Evolutionary conservation across 1,284 basidiomycete genomes (phyloP).

Genomic region (Sporisorium iseilematis-ciliati): DNA sequence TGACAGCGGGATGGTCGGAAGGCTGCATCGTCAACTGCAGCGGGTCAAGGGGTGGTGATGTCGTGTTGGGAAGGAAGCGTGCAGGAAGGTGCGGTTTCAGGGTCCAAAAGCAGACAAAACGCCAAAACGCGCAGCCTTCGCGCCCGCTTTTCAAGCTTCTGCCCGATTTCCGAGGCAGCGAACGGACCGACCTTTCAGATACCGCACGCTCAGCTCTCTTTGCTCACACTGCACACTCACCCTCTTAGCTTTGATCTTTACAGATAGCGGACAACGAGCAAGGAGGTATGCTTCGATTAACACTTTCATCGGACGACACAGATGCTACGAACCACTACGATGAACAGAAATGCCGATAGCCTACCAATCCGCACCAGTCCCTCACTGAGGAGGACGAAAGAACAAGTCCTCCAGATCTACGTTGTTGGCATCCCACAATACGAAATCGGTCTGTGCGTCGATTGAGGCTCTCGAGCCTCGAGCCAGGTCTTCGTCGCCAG

Average conservation of each 20-base stretch:
- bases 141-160: conserved; percentile 1
- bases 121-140: conserved; percentile 10
- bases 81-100: conserved; percentile 17
- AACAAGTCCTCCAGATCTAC: conserved; percentile 28
- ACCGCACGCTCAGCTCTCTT: not conserved
- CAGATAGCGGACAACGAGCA: no score
- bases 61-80: not conserved
- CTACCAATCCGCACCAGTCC: not conserved
- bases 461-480: conserved; percentile 16
- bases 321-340: not conserved
- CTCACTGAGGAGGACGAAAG: conserved; percentile 28
- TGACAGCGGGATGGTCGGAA: not conserved
- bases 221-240: no score
- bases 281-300: no score
- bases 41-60: not conserved
- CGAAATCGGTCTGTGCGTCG: not conserved
- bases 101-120: conserved; percentile 41
- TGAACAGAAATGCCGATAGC: not conserved
- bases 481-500: not conserved
- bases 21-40: not conserved
- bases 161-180: conserved; percentile 20
- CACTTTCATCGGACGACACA: no score
- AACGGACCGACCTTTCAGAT: not conserved
- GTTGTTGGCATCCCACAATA: conserved; percentile 27
- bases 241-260: no score